Base-by-base conservation (phyloP, 139 green algal genomes). In the Chlorella ohadii region DNA sequence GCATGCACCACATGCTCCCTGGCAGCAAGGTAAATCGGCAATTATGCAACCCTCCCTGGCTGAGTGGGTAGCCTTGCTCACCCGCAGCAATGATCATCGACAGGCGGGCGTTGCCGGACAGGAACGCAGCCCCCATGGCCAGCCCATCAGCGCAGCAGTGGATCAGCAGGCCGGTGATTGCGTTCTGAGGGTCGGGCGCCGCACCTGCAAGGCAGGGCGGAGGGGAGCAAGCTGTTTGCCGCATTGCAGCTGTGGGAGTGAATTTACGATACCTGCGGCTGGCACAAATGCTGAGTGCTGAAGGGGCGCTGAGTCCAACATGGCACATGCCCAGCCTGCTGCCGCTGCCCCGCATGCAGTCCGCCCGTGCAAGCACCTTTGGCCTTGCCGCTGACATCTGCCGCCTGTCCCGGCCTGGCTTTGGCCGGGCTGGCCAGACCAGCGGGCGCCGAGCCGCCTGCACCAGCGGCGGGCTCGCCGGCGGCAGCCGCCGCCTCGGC, bases 101-200 rank as follows among this genome's bases (percentile, higher is more conserved):
- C 20, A 95, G 85, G 6, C 82, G 56, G 22, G 85, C 61, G 47
- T 85, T 77, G 55, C 76, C 75, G 51, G 47, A 81, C 41, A 94
- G 75, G 65, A 86, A 88, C 4, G 92, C 88, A 4, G 91, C 87
- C 3, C 92, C 92, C 61, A 95, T 81, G 59, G 92, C 92, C 65
- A 95, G 41, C 23, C 92, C 92, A 75, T 95, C 91, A 31, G 91
- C 89, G 11, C 78, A 84, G 55, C 87, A 92, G 76, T 92, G 89
- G 27, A 92, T 81, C 31, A 92, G n/a, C 72, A 92, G 85, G 15
- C 89, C 89, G 28, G 84, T 66, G 22, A 92, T 75, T 16, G 89
- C 89, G 55, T 68, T 74, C 2, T 34, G 25, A 1, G 78, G 78
- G 78, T 83, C 76, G 56, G 59, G 12, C 11, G 36, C 57, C 9